Base-by-base conservation (phyloP, 2,329 filamentous ascomycete genomes). In the Helotiales sp. region DNA sequence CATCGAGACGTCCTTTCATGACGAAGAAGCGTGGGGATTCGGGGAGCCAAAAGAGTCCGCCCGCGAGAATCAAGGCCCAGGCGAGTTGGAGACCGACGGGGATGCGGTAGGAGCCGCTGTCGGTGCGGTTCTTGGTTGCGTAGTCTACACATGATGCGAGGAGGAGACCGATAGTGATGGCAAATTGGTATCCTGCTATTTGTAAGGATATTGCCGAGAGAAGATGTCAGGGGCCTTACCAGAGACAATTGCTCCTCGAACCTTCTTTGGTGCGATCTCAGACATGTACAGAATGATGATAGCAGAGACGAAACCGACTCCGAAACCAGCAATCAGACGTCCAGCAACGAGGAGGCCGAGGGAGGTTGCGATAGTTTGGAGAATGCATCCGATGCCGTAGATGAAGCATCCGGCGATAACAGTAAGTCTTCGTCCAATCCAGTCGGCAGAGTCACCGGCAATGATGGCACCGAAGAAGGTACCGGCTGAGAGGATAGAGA, bases 21-120 rank as follows among this genome's bases (percentile, higher is more conserved):
- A 96, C 91, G 75, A 87, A 94, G 85, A 88, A 96, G 75, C 93
- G 90, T 40, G 93, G 93, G 0, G 92, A 94, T 79, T 96, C 93
- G 65, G 93, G 93, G 10, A 96, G 88, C 77, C 92, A 80, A 71
- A 93, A 78, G 28, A 96, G 86, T 75, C 93, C 93, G 54, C 76
- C 77, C 40, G 81, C 91, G 28, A 97, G 88, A 71, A 96, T 89
- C 55, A 93, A 34, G 49, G 91, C 92, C 91, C 92, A 97, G 67
- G 87, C 79, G 80, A 94, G 91, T 82, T 96, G 93, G 63, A 96
- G 83, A 59, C 80, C 87, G 74, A 96, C 93, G 60, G 92, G 91
- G 67, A 96, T 93, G 71, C 93, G 90, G 84, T 93, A 96, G 1
- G 89, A 87, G 70, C 86, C 86, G 10, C 86, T 88, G 78, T 91